Evolutionary conservation across 2,329 filamentous ascomycete species (phyloP).

Genomic region (Hyphodiscus sp.): DNA sequence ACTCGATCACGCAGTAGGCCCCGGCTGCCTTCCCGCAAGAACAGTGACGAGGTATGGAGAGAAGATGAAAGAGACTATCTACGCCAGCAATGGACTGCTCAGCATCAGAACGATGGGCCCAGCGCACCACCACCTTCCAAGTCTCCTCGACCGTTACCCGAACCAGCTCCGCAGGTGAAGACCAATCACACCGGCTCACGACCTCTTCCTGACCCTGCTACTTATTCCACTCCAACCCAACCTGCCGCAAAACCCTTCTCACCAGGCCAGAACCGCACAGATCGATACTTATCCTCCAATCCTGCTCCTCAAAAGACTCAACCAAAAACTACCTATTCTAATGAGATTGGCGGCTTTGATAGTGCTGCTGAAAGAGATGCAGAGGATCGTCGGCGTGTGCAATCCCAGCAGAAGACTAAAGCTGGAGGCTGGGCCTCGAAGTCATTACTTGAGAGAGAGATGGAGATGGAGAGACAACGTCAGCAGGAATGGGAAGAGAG

Average conservation of each 20-base stretch:
- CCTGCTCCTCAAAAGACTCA: slow-evolving; percentile 34
- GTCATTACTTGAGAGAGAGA: slow-evolving; percentile 51
- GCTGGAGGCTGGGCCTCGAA: slow-evolving; percentile 47
- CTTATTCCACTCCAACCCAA: slow-evolving; percentile 22
- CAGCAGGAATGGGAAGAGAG: slow-evolving; percentile 66
- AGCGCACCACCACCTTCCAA: slow-evolving; percentile 15
- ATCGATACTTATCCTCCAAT: slow-evolving; percentile 42
- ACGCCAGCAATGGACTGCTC: slow-evolving; percentile 35
- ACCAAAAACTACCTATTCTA: slow-evolving; percentile 34
- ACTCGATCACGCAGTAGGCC: slow-evolving; percentile 24
- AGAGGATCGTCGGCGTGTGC: slow-evolving; percentile 42
- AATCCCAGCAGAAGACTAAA: slow-evolving; percentile 45
- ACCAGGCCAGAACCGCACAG: slow-evolving; percentile 36
- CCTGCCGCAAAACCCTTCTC: slow-evolving; percentile 12
- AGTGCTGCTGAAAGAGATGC: slow-evolving; percentile 40
- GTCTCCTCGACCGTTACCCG: slow-evolving; percentile 28
- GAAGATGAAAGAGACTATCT: slow-evolving; percentile 46
- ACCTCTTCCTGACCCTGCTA: slow-evolving; percentile 32
- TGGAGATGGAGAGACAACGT: slow-evolving; percentile 52
- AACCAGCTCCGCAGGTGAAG: slow-evolving; percentile 25
- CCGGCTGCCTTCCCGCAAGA: slow-evolving; percentile 21
- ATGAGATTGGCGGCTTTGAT: slow-evolving; percentile 34
- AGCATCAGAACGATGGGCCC: slow-evolving; percentile 17
- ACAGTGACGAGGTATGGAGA: slow-evolving; percentile 40
- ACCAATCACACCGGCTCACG: slow-evolving; percentile 31